These are phyloP conservation scores for Trichoderma polysporum DNA, from an alignment of 2,329 filamentous ascomycete species.

Conservation along the genomic window DNA sequence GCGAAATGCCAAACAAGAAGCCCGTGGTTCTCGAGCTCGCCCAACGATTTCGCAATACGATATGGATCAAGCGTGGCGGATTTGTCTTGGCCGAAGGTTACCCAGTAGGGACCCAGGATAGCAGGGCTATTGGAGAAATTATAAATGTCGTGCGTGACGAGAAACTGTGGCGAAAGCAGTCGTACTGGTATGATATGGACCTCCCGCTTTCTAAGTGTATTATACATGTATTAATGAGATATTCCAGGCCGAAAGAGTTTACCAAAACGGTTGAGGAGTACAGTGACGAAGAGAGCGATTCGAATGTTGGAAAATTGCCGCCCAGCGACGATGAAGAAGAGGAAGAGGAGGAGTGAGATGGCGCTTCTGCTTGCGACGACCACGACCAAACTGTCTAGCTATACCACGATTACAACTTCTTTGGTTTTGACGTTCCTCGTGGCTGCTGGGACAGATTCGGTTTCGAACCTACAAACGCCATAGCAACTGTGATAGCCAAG, in stretches of 20 bases:
- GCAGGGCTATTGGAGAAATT: constrained; percentile 84
- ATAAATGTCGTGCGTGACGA: constrained; percentile 90
- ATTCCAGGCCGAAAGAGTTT: constrained; percentile 76
- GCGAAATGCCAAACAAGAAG: constrained; percentile 66
- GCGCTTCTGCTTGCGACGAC: constrained; percentile 8
- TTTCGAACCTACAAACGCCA: constrained; percentile 59
- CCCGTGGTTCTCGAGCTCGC: constrained; percentile 77
- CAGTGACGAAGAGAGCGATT: constrained; percentile 74
- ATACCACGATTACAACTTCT: background rate
- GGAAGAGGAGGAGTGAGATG: constrained; percentile 26
- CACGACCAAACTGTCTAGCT: background rate
- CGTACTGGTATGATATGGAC: constrained; percentile 69
- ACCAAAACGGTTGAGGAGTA: constrained; percentile 61
- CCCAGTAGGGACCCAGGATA: constrained; percentile 63
- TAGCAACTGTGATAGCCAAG: constrained; percentile 64
- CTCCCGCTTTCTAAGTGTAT: background rate
- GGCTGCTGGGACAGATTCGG: background rate
- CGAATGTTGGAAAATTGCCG: constrained; percentile 80
- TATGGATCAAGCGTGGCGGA: constrained; percentile 88
- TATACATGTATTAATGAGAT: background rate
- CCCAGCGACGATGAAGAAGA: constrained; percentile 77
- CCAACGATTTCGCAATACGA: constrained; percentile 81
- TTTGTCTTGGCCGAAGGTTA: constrained; percentile 79
- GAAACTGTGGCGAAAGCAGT: constrained; percentile 84
- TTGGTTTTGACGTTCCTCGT: background rate